phyloP scores from a whole-genome alignment of 306 rosid species.

The Urtica urens region DNA sequence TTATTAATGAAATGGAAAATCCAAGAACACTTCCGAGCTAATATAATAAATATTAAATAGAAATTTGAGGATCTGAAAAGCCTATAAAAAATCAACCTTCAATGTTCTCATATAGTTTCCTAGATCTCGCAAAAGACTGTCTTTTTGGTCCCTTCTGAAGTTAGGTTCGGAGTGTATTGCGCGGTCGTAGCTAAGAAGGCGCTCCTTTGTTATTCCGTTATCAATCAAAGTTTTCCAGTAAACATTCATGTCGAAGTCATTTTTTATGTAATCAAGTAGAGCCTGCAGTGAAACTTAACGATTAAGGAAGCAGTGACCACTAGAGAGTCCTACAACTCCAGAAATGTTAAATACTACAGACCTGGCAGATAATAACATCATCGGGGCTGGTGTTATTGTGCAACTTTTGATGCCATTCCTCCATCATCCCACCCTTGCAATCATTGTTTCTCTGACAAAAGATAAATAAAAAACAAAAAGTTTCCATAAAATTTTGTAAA shows the following conservation, averaged over 20 bases:
- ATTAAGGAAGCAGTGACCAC: conserved; percentile 13
- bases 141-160: conserved; percentile 72
- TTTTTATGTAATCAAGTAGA: conserved; percentile 59
- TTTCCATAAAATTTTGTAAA: conserved; percentile 12
- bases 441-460: conserved; percentile 62
- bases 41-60: no score
- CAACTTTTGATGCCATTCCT: conserved; percentile 99
- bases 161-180: conserved; percentile 81
- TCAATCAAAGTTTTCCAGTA: conserved; percentile 91
- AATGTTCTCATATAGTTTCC: conserved; percentile 82
- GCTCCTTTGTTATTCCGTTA: conserved; percentile 94
- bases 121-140: conserved; percentile 74
- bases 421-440: conserved; percentile 92
- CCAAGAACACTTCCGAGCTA: no score
- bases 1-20: no score
- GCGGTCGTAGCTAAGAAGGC: conserved; percentile 92
- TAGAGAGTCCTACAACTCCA: conserved; percentile 8
- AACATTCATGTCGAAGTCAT: conserved; percentile 61
- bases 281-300: conserved; percentile 52
- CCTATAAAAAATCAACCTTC: conserved; percentile 57
- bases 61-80: no score
- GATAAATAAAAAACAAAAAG: conserved; percentile 13
- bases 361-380: conserved; percentile 97
- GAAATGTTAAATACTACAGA: conserved; percentile 27
- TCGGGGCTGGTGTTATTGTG: conserved; percentile 99